A percentile compares a stretch with the other conserved stretches of the same genome.
Conservation (phyloP, 2,329 filamentous ascomycete genomes). For the Nemania sp. region DNA sequence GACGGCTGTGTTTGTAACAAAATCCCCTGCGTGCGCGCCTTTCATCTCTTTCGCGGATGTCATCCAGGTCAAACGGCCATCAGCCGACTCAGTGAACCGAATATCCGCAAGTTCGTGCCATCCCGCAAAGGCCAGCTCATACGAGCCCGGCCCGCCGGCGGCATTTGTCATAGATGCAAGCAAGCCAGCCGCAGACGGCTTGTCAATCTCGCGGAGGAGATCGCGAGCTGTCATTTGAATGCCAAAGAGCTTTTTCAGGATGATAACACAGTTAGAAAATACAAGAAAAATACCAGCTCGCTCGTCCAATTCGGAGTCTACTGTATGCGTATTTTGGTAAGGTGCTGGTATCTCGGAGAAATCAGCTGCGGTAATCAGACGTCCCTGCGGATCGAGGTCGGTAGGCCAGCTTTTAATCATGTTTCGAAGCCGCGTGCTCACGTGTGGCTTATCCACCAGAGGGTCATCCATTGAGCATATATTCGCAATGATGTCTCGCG, state of each 20-base stretch:
- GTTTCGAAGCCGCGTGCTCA: slow-evolving; percentile 73
- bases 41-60: slow-evolving; percentile 66
- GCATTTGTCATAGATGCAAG: slow-evolving; percentile 67
- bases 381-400: slow-evolving; percentile 72
- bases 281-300: slow-evolving; percentile 75
- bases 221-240: slow-evolving; percentile 73
- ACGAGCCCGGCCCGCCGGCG: slow-evolving; percentile 62
- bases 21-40: slow-evolving; percentile 55
- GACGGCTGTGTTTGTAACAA: slow-evolving; percentile 53
- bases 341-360: slow-evolving; percentile 77
- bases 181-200: slow-evolving; percentile 68
- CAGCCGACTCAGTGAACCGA: slow-evolving; percentile 72
- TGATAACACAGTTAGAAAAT: slow-evolving; percentile 79
- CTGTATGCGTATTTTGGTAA: slow-evolving; percentile 55
- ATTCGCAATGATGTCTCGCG: slow-evolving; percentile 90
- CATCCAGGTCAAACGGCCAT: slow-evolving; percentile 70
- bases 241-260: slow-evolving; percentile 72
- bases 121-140: slow-evolving; percentile 76
- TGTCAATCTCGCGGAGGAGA: slow-evolving; percentile 83
- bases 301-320: slow-evolving; percentile 48
- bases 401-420: slow-evolving; percentile 79
- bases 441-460: slow-evolving; percentile 70
- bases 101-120: slow-evolving; percentile 72
- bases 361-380: slow-evolving; percentile 81
- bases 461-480: slow-evolving; percentile 91